phyloP scores from a whole-genome alignment of 2,329 filamentous ascomycete genomes.

The Mycosphaerelloides madeirae region DNA sequence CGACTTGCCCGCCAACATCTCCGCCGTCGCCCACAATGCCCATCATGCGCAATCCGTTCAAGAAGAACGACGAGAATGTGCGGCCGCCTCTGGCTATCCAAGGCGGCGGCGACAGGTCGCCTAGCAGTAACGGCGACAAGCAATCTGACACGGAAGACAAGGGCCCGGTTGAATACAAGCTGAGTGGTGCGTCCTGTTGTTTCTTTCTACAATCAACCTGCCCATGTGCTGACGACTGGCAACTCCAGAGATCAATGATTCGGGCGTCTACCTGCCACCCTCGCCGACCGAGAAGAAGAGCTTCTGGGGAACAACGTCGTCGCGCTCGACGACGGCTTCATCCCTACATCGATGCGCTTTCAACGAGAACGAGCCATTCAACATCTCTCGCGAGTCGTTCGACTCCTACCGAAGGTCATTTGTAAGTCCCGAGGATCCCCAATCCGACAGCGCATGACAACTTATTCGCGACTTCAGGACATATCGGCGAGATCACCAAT shows the following conservation, averaged over 20 bases:
- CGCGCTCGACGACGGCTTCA: conserved; percentile 46
- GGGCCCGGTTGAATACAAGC: conserved; percentile 47
- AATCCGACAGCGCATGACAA: not conserved
- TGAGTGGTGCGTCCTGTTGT: conserved; percentile 43
- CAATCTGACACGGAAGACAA: conserved; percentile 37
- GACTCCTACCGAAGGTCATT: conserved; percentile 95
- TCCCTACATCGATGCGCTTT: conserved; percentile 60
- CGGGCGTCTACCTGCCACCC: conserved; percentile 92
- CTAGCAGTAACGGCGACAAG: conserved; percentile 23
- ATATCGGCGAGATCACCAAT: conserved; percentile 84
- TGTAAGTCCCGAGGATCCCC: conserved; percentile 51
- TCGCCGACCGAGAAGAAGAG: conserved; percentile 80
- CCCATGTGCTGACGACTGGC: conserved; percentile 3
- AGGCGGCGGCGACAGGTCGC: conserved; percentile 8
- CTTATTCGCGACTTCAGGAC: conserved; percentile 55
- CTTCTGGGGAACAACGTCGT: conserved; percentile 61
- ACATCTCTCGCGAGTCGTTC: conserved; percentile 93
- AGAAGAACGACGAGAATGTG: conserved; percentile 35
- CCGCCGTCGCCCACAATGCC: conserved; percentile 32
- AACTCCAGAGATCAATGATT: conserved; percentile 81
- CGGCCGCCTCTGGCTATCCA: conserved; percentile 18
- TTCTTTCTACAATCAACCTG: not conserved
- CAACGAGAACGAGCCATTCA: conserved; percentile 85
- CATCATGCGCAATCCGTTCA: conserved; percentile 38
- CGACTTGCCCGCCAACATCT: not conserved